These are phyloP conservation scores for Geranomyces michiganensis DNA, from an alignment of 192 early-diverging fungal species.

Conservation along the genomic window DNA sequence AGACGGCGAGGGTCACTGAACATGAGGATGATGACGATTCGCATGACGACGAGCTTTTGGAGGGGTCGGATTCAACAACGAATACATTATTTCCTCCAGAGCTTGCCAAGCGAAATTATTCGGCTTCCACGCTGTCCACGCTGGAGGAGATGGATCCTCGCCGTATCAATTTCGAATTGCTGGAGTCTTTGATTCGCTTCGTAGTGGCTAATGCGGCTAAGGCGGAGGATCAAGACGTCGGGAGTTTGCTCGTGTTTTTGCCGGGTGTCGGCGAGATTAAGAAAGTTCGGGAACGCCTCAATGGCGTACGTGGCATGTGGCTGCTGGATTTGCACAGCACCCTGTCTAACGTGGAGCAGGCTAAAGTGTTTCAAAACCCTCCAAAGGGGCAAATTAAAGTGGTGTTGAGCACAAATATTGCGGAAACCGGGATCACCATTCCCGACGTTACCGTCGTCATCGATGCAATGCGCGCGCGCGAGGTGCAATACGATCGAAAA, in stretches of 20 bases:
- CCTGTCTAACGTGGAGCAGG: slow-evolving; percentile 67
- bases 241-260: slow-evolving; percentile 72
- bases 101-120: neutral
- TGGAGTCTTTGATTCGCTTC: slow-evolving; percentile 47
- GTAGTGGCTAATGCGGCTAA: slow-evolving; percentile 23
- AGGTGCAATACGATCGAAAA: slow-evolving; percentile 65
- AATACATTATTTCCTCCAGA: neutral
- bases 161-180: slow-evolving; percentile 61
- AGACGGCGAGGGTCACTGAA: slow-evolving; percentile 23
- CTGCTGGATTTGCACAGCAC: slow-evolving; percentile 62
- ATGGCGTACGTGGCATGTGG: slow-evolving; percentile 45
- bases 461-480: slow-evolving; percentile 72
- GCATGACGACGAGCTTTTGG: slow-evolving; percentile 24
- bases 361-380: slow-evolving; percentile 30
- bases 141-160: slow-evolving; percentile 53
- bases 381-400: slow-evolving; percentile 73
- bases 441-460: slow-evolving; percentile 77
- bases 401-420: slow-evolving; percentile 78
- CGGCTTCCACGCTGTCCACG: slow-evolving; percentile 29
- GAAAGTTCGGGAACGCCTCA: slow-evolving; percentile 55
- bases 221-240: slow-evolving; percentile 29
- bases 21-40: slow-evolving; percentile 16
- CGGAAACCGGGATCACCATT: slow-evolving; percentile 72
- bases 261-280: slow-evolving; percentile 69
- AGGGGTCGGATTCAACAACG: neutral